phyloP scores from a whole-genome alignment of 352 stramenopile genomes.

The Pythium sukuiense region DNA sequence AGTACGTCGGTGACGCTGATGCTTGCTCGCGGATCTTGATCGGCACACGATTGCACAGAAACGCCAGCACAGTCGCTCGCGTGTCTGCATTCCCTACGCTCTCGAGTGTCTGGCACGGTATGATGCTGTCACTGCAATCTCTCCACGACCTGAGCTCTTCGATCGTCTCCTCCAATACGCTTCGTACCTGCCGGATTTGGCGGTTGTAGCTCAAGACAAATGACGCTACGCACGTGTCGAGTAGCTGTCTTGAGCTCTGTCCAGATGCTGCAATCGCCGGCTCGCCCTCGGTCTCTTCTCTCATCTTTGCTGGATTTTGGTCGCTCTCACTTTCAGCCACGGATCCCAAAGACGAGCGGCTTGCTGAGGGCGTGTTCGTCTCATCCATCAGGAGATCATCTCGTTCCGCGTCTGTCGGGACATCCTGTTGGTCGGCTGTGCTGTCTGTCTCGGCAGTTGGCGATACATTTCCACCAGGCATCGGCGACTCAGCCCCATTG shows the following conservation, averaged over 20 bases:
- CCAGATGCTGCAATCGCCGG: not conserved
- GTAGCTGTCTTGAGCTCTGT: not conserved
- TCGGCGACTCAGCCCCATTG: not conserved
- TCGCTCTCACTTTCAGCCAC: not conserved
- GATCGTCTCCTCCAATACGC: not conserved
- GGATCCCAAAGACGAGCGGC: not conserved
- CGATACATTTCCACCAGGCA: not conserved
- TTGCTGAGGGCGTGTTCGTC: not conserved
- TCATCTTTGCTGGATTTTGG: not conserved
- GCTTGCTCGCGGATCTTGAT: not conserved
- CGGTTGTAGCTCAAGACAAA: slow-evolving; percentile 15
- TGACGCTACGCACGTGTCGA: not conserved
- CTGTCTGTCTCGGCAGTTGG: not conserved
- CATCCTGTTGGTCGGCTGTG: not conserved
- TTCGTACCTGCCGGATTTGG: not conserved
- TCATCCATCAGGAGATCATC: not conserved
- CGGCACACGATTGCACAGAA: slow-evolving; percentile 21
- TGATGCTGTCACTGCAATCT: not conserved
- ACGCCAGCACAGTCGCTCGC: slow-evolving; percentile 2
- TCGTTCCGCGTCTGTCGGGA: not conserved
- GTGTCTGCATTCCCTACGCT: not conserved
- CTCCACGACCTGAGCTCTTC: slow-evolving; percentile 14
- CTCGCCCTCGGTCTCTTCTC: not conserved
- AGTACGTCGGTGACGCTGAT: slow-evolving; percentile 5
- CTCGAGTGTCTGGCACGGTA: slow-evolving; percentile 4